Conservation (phyloP, 2,329 filamentous ascomycete genomes). For the Knoxdaviesia proteae region DNA sequence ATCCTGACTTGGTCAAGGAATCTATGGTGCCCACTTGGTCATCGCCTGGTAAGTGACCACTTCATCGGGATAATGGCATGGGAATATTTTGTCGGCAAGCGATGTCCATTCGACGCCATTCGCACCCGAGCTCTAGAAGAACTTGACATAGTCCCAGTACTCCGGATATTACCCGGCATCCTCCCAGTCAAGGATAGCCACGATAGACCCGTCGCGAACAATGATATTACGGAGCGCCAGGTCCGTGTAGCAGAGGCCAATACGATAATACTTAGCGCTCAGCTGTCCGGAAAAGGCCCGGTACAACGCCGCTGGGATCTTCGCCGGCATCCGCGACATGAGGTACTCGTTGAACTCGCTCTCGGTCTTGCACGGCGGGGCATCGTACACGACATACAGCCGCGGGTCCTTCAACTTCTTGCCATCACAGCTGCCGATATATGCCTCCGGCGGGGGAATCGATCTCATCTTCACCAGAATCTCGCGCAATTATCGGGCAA, state of each 20-base stretch:
- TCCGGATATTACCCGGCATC: slow-evolving; percentile 22
- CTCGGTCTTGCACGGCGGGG: slow-evolving; percentile 8
- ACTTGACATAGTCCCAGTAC: slow-evolving; percentile 18
- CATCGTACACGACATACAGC: slow-evolving; percentile 6
- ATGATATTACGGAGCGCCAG: slow-evolving; percentile 24
- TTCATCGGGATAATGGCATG: too few relatives aligned
- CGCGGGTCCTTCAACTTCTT: slow-evolving; percentile 10
- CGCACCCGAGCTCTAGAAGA: slow-evolving; percentile 8
- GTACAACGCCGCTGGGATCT: slow-evolving; percentile 6
- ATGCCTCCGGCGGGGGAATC: slow-evolving; percentile 6
- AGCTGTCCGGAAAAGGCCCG: slow-evolving; percentile 8
- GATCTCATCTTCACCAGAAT: slow-evolving; percentile 10
- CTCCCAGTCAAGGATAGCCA: slow-evolving; percentile 26
- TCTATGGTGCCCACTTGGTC: too few relatives aligned
- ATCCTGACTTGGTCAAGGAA: too few relatives aligned
- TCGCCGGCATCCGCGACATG: slow-evolving; percentile 4
- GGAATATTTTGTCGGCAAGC: too few relatives aligned
- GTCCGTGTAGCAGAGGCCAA: slow-evolving; percentile 29
- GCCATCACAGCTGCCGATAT: slow-evolving; percentile 10
- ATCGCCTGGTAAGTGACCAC: too few relatives aligned
- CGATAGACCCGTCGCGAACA: slow-evolving; percentile 15
- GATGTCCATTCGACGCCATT: too few relatives aligned
- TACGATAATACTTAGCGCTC: slow-evolving; percentile 8
- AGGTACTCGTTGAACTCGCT: slow-evolving; percentile 10
- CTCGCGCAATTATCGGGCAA: slow-evolving; percentile 8